Conservation (phyloP, 306 rosid genomes). For the Cicer yamashitae region DNA sequence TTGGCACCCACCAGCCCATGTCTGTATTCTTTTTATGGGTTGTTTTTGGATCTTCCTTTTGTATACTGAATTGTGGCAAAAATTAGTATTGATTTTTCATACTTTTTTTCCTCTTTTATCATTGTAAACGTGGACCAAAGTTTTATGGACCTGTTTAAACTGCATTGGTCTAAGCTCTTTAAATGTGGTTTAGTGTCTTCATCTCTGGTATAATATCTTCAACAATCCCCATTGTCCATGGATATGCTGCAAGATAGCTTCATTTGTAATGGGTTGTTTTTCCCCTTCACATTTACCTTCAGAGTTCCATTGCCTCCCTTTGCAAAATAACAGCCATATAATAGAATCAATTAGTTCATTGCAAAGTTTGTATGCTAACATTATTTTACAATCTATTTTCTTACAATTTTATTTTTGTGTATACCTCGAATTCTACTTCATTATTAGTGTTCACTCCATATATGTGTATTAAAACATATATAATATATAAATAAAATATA, state of each 20-base stretch:
- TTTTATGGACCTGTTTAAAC: background rate
- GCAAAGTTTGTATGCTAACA: too few relatives aligned
- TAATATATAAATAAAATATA: too few relatives aligned
- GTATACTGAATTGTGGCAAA: background rate
- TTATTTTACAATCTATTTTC: too few relatives aligned
- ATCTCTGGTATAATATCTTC: slow-evolving; percentile 48
- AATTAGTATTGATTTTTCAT: background rate
- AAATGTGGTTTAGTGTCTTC: slow-evolving; percentile 39
- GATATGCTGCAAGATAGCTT: slow-evolving; percentile 47
- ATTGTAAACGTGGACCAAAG: background rate
- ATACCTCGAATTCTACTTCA: too few relatives aligned
- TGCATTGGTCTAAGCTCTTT: background rate
- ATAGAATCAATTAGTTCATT: too few relatives aligned
- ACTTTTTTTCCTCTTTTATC: background rate
- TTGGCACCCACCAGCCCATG: background rate
- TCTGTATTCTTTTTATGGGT: background rate
- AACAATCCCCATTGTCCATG: slow-evolving; percentile 50
- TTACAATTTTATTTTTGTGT: too few relatives aligned
- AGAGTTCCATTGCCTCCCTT: slow-evolving; percentile 44
- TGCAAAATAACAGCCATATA: too few relatives aligned
- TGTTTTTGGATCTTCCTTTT: background rate
- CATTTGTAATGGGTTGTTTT: slow-evolving; percentile 41
- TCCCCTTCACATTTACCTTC: slow-evolving; percentile 52
- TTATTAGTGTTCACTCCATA: too few relatives aligned
- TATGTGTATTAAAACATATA: too few relatives aligned